phyloP scores from a whole-genome alignment of 306 rosid species.

The Prunus padus region DNA sequence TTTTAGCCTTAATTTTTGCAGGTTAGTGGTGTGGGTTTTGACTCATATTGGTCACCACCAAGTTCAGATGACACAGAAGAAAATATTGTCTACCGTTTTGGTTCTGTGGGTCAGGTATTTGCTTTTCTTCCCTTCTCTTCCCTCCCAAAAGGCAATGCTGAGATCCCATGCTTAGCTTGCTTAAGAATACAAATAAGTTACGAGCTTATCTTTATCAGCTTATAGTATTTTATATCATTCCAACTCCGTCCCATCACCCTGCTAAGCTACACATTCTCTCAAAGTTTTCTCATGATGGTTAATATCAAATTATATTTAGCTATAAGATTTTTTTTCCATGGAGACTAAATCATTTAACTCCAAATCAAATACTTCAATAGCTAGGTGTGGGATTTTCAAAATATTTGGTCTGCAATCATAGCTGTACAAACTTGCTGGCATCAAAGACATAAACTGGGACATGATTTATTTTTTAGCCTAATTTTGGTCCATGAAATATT shows the following conservation, averaged over 20 bases:
- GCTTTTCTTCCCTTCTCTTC: background rate
- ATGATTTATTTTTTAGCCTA: background rate
- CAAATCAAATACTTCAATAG: background rate
- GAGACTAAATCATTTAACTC: background rate
- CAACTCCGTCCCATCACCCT: background rate
- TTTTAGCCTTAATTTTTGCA: slow-evolving; percentile 33
- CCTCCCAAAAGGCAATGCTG: background rate
- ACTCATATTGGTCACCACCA: slow-evolving; percentile 93
- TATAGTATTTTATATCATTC: background rate
- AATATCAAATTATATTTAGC: background rate
- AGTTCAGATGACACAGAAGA: slow-evolving; percentile 73
- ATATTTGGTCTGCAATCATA: background rate
- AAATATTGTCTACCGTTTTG: slow-evolving; percentile 79
- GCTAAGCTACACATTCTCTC: slow-evolving; percentile 7
- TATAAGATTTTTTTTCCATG: background rate
- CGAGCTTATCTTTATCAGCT: background rate
- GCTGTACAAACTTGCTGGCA: background rate
- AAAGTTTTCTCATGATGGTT: background rate
- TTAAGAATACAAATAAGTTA: background rate
- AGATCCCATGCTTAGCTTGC: background rate
- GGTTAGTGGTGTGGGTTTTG: slow-evolving; percentile 99
- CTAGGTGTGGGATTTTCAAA: background rate
- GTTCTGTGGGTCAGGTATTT: slow-evolving; percentile 97
- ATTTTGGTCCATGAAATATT: background rate
- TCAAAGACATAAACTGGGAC: background rate